These are phyloP conservation scores for Xanthoconium separans DNA, from an alignment of 1,284 basidiomycete genomes.

Conservation along the genomic window DNA sequence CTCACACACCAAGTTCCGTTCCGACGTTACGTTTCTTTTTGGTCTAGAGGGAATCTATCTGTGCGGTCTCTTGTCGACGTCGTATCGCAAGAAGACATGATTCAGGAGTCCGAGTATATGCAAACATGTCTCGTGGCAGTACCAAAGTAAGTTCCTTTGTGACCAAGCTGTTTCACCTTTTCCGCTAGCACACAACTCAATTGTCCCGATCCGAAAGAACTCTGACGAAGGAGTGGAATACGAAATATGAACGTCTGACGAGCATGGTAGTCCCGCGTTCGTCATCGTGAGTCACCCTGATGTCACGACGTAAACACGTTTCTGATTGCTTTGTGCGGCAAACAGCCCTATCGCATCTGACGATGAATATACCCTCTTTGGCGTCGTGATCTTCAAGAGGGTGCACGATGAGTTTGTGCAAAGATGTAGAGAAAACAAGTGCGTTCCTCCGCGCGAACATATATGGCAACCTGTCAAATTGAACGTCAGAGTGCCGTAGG, in stretches of 20 bases:
- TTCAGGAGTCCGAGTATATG: conserved; percentile 89
- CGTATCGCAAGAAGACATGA: conserved; percentile 80
- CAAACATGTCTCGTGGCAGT: conserved; percentile 94
- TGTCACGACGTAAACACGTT: conserved; percentile 18
- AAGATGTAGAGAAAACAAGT: conserved; percentile 97
- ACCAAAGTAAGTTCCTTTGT: conserved; percentile 66
- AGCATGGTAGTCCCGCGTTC: conserved; percentile 96
- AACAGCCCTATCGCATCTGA: conserved; percentile 72
- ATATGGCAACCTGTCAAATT: conserved; percentile 15
- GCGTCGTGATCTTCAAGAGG: conserved; percentile 89
- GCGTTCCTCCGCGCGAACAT: conserved; percentile 13
- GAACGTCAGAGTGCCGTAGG: conserved; percentile 34
- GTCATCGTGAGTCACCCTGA: conserved; percentile 59
- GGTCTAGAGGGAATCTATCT: conserved; percentile 86
- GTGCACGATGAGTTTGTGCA: conserved; percentile 92
- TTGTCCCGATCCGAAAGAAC: conserved; percentile 50
- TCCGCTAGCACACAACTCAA: conserved; percentile 6
- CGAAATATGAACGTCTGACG: conserved; percentile 86
- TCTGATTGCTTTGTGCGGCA: conserved; percentile 18
- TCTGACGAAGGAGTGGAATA: conserved; percentile 84
- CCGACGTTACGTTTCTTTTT: conserved; percentile 15
- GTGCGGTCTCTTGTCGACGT: conserved; percentile 85
- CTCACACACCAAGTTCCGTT: conserved; percentile 5
- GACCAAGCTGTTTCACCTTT: conserved; percentile 3
- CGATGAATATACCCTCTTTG: conserved; percentile 87